These are phyloP conservation scores for Tetragonia tetragonoides DNA, from an alignment of 148 eudicot genomes.

Conservation along the genomic window DNA sequence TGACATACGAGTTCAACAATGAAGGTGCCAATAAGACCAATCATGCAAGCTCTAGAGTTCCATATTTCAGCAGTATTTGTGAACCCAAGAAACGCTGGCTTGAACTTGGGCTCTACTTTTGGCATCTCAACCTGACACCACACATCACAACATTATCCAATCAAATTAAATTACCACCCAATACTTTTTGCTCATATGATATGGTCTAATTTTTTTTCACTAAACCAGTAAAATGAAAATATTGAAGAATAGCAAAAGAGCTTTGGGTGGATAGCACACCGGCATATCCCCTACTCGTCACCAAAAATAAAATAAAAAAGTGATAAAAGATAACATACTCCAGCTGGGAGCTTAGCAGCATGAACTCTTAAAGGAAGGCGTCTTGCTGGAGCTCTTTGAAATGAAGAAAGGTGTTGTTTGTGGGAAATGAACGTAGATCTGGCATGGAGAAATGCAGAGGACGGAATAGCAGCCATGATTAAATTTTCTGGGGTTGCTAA, in stretches of 20 bases:
- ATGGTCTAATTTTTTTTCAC: neutral
- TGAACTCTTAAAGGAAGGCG: slow-evolving; percentile 33
- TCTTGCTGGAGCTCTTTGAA: neutral
- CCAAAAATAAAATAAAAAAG: neutral
- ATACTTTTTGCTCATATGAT: neutral
- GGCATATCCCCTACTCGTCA: too few relatives aligned
- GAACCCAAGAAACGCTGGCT: slow-evolving; percentile 71
- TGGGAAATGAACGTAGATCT: neutral
- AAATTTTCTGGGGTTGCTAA: neutral
- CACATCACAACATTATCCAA: neutral
- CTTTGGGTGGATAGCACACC: too few relatives aligned
- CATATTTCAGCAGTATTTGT: slow-evolving; percentile 80
- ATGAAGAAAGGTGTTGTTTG: neutral
- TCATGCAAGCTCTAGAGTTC: slow-evolving; percentile 98
- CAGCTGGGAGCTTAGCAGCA: slow-evolving; percentile 71
- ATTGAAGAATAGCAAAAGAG: too few relatives aligned
- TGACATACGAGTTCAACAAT: slow-evolving; percentile 69
- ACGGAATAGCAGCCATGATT: slow-evolving; percentile 3
- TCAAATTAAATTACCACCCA: neutral
- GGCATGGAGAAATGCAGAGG: neutral
- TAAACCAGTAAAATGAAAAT: neutral
- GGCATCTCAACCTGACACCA: slow-evolving; percentile 66
- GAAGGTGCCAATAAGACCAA: slow-evolving; percentile 87
- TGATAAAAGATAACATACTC: slow-evolving; percentile 33
- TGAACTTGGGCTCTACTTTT: slow-evolving; percentile 68